Percentiles rank a stretch among this genome's conserved stretches.
Evolutionary conservation across 2,329 filamentous ascomycete genomes (phyloP).

Genomic region (Aspergillus neoniger): DNA sequence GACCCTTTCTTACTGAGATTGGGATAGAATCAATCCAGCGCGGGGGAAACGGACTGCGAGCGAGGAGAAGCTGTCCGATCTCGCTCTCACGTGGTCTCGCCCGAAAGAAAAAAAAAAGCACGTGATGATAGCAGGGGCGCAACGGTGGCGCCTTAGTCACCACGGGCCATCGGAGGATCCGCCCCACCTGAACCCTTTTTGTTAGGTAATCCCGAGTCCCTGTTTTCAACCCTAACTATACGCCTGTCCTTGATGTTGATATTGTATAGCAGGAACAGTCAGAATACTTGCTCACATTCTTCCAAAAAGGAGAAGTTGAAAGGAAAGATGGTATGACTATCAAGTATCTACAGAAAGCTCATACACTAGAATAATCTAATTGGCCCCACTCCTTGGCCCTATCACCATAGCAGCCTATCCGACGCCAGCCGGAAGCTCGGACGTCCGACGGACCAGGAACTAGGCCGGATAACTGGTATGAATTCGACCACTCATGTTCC

Average conservation of each 20-base stretch:
- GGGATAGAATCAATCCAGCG: conserved; percentile 17
- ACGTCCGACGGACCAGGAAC: neutral
- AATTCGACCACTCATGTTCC: no score
- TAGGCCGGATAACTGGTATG: neutral
- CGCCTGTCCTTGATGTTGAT: neutral
- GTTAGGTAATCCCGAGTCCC: neutral
- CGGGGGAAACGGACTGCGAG: conserved; percentile 3
- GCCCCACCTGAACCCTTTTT: neutral
- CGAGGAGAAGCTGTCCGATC: conserved; percentile 24
- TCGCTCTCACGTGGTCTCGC: conserved; percentile 23
- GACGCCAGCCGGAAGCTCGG: neutral
- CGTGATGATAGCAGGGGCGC: conserved; percentile 12
- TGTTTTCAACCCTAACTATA: neutral
- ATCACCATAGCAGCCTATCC: neutral
- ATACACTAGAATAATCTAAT: neutral
- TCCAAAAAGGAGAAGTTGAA: no score
- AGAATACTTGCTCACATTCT: no score
- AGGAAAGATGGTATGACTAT: neutral
- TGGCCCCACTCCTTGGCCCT: neutral
- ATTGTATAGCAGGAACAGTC: no score
- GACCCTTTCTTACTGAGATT: conserved; percentile 11
- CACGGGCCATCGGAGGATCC: neutral
- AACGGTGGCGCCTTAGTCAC: neutral
- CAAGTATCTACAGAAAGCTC: neutral
- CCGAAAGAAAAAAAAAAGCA: conserved; percentile 5